Evolutionary conservation across 768 basidiomycete genomes (phyloP).

Genomic region (Scleroderma citrinum): DNA sequence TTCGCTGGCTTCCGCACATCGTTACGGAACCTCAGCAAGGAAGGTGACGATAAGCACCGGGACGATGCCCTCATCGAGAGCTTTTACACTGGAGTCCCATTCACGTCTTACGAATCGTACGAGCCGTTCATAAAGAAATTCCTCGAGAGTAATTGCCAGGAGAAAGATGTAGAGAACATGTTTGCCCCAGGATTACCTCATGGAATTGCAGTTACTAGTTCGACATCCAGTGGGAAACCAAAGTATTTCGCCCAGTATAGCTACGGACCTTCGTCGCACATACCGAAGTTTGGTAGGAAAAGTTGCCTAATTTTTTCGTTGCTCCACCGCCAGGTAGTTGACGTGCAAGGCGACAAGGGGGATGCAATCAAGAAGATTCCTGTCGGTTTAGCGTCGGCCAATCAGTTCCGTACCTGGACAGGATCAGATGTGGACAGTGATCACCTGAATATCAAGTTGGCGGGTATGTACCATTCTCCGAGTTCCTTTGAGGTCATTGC

Average conservation of each 20-base stretch:
- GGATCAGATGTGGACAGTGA: constrained; percentile 11
- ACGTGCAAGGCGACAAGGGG: constrained; percentile 2
- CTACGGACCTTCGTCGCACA: constrained; percentile 4
- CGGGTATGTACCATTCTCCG: not conserved
- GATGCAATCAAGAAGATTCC: constrained; percentile 1
- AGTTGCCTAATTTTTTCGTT: constrained; percentile 18
- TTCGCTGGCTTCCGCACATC: constrained; percentile 9
- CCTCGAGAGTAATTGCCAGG: constrained; percentile 11
- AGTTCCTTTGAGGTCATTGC: not conserved
- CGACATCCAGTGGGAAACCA: constrained; percentile 5
- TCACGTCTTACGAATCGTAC: constrained; percentile 11
- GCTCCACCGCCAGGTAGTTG: constrained; percentile 5
- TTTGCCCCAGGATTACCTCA: constrained; percentile 16
- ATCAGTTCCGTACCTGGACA: constrained; percentile 14
- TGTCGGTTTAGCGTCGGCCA: constrained; percentile 9
- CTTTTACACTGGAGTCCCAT: constrained; percentile 7
- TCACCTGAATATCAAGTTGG: constrained; percentile 7
- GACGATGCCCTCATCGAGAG: constrained; percentile 5
- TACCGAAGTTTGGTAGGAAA: constrained; percentile 6
- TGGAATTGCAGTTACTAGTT: constrained; percentile 7
- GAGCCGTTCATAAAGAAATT: constrained; percentile 12
- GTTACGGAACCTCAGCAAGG: not conserved
- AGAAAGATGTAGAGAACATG: constrained; percentile 12
- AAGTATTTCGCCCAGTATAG: constrained; percentile 17
- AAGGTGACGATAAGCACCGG: not conserved